Evolutionary conservation across 176 grass and related monocot species (phyloP).

Genomic region (Avena sativa): DNA sequence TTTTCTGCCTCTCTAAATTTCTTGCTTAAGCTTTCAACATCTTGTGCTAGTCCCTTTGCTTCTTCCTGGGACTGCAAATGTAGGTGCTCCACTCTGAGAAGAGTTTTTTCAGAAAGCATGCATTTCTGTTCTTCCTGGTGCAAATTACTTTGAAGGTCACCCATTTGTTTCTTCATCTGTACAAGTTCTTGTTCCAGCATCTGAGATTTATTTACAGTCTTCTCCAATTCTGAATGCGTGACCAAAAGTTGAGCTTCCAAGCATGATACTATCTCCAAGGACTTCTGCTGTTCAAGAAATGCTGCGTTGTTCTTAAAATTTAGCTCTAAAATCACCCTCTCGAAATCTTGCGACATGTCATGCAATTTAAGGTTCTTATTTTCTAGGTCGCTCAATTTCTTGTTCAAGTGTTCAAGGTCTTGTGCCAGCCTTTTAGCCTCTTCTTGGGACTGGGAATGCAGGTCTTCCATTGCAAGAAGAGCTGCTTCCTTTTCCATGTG

Average conservation of each 20-base stretch:
- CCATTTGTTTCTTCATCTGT: constrained; percentile 21
- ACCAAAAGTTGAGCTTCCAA: constrained; percentile 37
- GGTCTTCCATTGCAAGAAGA: constrained; percentile 37
- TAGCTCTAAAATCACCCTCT: constrained; percentile 30
- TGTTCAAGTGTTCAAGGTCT: constrained; percentile 40
- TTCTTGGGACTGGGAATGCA: constrained; percentile 41
- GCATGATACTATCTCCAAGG: constrained; percentile 23
- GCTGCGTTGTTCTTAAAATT: constrained; percentile 28
- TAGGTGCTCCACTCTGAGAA: constrained; percentile 29
- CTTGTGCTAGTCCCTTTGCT: constrained; percentile 27
- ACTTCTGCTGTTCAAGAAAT: constrained; percentile 43
- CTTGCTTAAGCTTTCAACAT: constrained; percentile 35
- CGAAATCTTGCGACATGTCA: neutral
- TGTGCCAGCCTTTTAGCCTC: constrained; percentile 32
- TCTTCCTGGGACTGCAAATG: constrained; percentile 42
- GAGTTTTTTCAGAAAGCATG: constrained; percentile 34
- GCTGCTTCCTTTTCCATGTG: constrained; percentile 34
- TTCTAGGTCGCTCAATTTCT: constrained; percentile 28
- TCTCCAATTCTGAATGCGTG: constrained; percentile 33
- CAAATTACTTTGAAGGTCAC: constrained; percentile 35
- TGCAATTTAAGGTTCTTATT: constrained; percentile 33
- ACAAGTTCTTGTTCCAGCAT: constrained; percentile 43
- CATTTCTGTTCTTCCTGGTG: constrained; percentile 28
- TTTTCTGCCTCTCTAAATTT: constrained; percentile 27
- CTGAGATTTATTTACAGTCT: constrained; percentile 37